Percentiles rank a stretch among this genome's conserved stretches.
These are phyloP conservation scores for Carex parvula DNA, from an alignment of 176 grass and related monocot species.

Conservation along the genomic window DNA sequence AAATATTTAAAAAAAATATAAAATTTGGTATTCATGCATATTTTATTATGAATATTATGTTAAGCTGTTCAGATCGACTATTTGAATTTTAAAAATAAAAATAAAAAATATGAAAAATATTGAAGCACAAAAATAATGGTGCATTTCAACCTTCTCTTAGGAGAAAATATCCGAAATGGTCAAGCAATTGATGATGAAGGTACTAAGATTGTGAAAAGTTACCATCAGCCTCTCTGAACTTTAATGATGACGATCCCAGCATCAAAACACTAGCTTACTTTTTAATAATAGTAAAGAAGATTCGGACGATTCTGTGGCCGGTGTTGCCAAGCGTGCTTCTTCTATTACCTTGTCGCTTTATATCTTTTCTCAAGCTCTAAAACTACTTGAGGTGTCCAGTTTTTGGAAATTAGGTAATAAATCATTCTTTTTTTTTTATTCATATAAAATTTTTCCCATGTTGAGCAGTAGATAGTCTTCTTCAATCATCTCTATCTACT, in stretches of 20 bases:
- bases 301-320: slow-evolving; percentile 23
- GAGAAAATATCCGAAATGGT: background rate
- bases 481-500: too few relatives aligned
- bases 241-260: background rate
- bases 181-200: background rate
- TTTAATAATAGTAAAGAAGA: slow-evolving; percentile 25
- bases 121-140: too few relatives aligned
- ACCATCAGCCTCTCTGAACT: background rate
- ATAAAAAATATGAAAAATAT: too few relatives aligned
- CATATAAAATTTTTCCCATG: too few relatives aligned
- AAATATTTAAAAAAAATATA: too few relatives aligned
- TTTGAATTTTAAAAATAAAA: too few relatives aligned
- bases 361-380: background rate
- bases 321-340: slow-evolving; percentile 12
- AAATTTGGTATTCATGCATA: too few relatives aligned
- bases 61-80: too few relatives aligned
- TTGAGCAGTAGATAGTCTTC: too few relatives aligned
- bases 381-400: background rate
- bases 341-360: background rate
- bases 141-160: too few relatives aligned
- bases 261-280: slow-evolving; percentile 15
- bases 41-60: too few relatives aligned
- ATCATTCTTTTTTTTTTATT: too few relatives aligned
- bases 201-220: slow-evolving; percentile 1
- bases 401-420: background rate